Base-by-base conservation (phyloP, 73 alveolate genomes). In the Paramecium tetraurelia region DNA sequence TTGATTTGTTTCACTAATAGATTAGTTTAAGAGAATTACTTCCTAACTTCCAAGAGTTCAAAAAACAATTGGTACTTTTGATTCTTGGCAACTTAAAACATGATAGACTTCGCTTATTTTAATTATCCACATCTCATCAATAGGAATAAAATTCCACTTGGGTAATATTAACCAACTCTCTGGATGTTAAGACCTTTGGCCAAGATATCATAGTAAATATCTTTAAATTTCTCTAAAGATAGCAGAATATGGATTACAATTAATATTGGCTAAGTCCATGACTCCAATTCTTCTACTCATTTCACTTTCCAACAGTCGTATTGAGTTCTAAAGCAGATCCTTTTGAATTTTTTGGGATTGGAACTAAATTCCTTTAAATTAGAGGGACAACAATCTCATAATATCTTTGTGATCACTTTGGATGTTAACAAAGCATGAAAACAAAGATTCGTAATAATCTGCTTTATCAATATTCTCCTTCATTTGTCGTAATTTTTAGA, bases 331-430 rank as follows among this genome's bases (percentile, higher is more conserved):
- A 12, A 63, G 24, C 12, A 63, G 46, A 63, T 63, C 84, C 48
- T 31, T 22, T 63, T 63, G 14, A 12, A 63, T 63, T 11, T 46
- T 63, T 1, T 27, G 31, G 14, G 84, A 63, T 63, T 31, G 20
- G 31, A 63, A 63, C 14, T 63, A 10, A 27, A 63, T 27, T 12
- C 46, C 84, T 63, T 63, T 7, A 24, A 63, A 63, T 63, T 63
- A 27, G 7, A 11, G 84, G 4, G 50, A 31, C 0, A 63, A 8
- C 35, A 63, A 63, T 63, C 46, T 63, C 84, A 63, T 63, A 1
- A 63, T 63, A 27, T 63, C 84, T 63, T 63, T 63, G 11, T 63
- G 84, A 63, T 63, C 84, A 27, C 84, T 63, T 41, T 63, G n/a
- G 21, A 63, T 63, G 14, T 63, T 63, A 10, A 63, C 84, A 27